Percentiles rank a stretch among this genome's conserved stretches.
These are phyloP conservation scores for Terfezia boudieri DNA, from an alignment of 495 filamentous ascomycete species.

Conservation along the genomic window DNA sequence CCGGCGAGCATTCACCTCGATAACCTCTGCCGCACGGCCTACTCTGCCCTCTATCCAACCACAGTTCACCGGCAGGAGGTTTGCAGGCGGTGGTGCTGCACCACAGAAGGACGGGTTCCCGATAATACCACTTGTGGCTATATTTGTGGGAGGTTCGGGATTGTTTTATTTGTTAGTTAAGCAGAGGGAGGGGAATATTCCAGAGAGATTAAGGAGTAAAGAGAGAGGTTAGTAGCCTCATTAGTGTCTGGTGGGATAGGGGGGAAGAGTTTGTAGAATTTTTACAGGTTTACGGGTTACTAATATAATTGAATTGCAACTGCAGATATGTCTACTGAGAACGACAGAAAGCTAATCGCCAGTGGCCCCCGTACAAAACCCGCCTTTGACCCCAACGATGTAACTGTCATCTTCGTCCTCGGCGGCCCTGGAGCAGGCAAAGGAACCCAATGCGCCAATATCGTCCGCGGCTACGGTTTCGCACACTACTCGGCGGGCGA, in stretches of 20 bases:
- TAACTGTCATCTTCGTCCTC: slow-evolving; percentile 74
- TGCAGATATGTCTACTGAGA: too few relatives aligned
- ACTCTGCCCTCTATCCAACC: too few relatives aligned
- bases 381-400: slow-evolving; percentile 54
- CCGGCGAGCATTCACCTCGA: too few relatives aligned
- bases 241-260: background rate
- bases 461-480: slow-evolving; percentile 81
- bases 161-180: slow-evolving; percentile 25
- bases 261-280: background rate
- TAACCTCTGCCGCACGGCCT: too few relatives aligned
- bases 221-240: slow-evolving; percentile 7
- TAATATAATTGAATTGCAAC: too few relatives aligned
- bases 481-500: slow-evolving; percentile 83
- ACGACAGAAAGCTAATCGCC: too few relatives aligned
- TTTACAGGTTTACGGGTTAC: background rate
- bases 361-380: slow-evolving; percentile 23
- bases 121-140: slow-evolving; percentile 19
- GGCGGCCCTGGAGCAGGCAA: slow-evolving; percentile 61
- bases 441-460: slow-evolving; percentile 69
- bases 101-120: slow-evolving; percentile 3
- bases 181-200: background rate
- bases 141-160: slow-evolving; percentile 26
- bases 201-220: too few relatives aligned
- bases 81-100: too few relatives aligned
- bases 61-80: too few relatives aligned